A percentile compares a stretch with the other conserved stretches of the same genome.
Conservation (phyloP, 1,139 yeast species). For the Wickerhamomyces sp. region DNA sequence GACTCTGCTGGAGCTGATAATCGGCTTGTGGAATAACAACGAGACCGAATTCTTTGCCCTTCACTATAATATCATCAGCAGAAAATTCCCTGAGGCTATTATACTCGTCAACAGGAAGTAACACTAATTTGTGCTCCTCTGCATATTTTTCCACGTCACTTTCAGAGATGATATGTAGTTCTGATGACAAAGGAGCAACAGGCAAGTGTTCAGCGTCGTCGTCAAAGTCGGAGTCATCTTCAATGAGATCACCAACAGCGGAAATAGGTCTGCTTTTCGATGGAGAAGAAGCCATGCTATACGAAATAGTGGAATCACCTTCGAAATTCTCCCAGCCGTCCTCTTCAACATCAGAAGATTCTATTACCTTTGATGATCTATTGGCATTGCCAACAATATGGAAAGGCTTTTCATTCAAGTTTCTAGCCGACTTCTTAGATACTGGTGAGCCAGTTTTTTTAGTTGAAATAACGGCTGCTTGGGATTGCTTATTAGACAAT, state of each 20-base stretch:
- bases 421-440: constrained; percentile 8
- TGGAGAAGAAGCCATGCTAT: constrained; percentile 9
- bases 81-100: constrained; percentile 19
- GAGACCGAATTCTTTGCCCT: constrained; percentile 22
- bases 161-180: constrained; percentile 26
- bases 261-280: constrained; percentile 18
- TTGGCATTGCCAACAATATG: constrained; percentile 18
- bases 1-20: background rate
- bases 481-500: constrained; percentile 14
- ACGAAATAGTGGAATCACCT: constrained; percentile 16
- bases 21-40: constrained; percentile 27
- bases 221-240: constrained; percentile 22
- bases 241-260: constrained; percentile 11
- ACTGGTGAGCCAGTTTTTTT: constrained; percentile 7
- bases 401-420: constrained; percentile 16
- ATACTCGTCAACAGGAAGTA: constrained; percentile 46
- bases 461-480: constrained; percentile 6
- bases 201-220: constrained; percentile 10
- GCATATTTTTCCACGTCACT: constrained; percentile 46
- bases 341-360: constrained; percentile 19
- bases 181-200: constrained; percentile 21
- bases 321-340: constrained; percentile 29
- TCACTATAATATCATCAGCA: constrained; percentile 11
- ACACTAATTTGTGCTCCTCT: constrained; percentile 41
- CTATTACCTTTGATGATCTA: constrained; percentile 21